Base-by-base conservation (phyloP, 164 flowering plant genomes). In the Vitis rupestris region DNA sequence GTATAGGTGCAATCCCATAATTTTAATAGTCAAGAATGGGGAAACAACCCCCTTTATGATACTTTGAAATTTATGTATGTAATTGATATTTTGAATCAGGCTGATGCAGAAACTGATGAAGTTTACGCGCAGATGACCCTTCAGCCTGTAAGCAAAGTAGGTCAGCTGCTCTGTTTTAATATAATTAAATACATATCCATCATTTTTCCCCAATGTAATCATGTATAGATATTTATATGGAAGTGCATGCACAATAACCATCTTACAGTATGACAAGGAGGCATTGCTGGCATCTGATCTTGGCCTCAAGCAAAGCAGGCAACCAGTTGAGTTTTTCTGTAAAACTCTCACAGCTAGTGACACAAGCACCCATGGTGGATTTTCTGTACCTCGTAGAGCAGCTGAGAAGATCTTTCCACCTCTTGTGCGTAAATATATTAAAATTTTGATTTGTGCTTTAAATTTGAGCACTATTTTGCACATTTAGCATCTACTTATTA, bases 291-390 rank as follows among this genome's bases (percentile, higher is more conserved):
- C 90, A 65, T 94, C 98, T 53, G 97, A 94, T 70, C 74, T 94
- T 78, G 97, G 91, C 72, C 90, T 94, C 64, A 94, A 90, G 83
- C 94, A 89, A 75, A 88, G 66, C 81, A 83, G 87, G 70, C 98
- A 92, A 78, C 98, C 97, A 8, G 59, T 92, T 23, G 98, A 94
- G 74, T 94, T 92, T 77, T 94, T 94, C 81, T 92, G 97, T 80
- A 94, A 94, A 80, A 91, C 97, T 72, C 96, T 94, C 53, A 94
- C 98, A 14, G 98, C 96, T 50, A 94, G 98, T 81, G 98, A 94
- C 73, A 94, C 98, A 16, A 94, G 98, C 75, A 94, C 98, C 56
- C 98, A 94, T 75, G 98, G 98, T 75, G 98, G 98, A 74, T 94
- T 94, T 76, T 94, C 98, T 76, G 98, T 94, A 49, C 98, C 98